phyloP scores from a whole-genome alignment of 2,329 filamentous ascomycete genomes.

The Epichloe elymi region DNA sequence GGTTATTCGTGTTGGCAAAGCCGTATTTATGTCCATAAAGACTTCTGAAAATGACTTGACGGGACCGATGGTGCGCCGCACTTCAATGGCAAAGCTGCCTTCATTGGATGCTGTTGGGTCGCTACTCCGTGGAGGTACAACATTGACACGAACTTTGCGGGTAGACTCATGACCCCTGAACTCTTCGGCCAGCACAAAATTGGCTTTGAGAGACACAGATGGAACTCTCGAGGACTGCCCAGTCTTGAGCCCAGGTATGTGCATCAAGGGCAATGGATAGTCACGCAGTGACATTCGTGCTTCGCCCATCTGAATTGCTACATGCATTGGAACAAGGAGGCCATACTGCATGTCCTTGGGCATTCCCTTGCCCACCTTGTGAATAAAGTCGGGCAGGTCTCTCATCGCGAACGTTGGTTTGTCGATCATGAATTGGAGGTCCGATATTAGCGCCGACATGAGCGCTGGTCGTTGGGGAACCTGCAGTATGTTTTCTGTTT shows the following conservation, averaged over 20 bases:
- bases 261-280: conserved; percentile 83
- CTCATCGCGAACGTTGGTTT: conserved; percentile 82
- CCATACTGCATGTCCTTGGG: conserved; percentile 83
- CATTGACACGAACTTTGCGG: conserved; percentile 66
- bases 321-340: conserved; percentile 76
- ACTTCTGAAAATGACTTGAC: conserved; percentile 97
- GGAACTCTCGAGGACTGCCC: conserved; percentile 68
- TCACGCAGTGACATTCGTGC: conserved; percentile 76
- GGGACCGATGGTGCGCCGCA: conserved; percentile 80
- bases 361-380: conserved; percentile 93
- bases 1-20: conserved; percentile 80
- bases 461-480: conserved; percentile 76
- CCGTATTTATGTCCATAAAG: conserved; percentile 82
- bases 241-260: conserved; percentile 71
- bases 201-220: conserved; percentile 72
- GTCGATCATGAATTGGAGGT: conserved; percentile 74
- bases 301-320: conserved; percentile 84
- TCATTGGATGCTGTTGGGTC: conserved; percentile 41
- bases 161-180: conserved; percentile 70
- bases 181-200: conserved; percentile 95
- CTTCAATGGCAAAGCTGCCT: conserved; percentile 68
- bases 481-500: conserved; percentile 72
- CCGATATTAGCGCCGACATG: conserved; percentile 67
- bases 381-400: conserved; percentile 71
- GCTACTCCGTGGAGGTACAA: conserved; percentile 57